These are phyloP conservation scores for Hypericum perforatum DNA, from an alignment of 345 rosid genomes.

Conservation along the genomic window DNA sequence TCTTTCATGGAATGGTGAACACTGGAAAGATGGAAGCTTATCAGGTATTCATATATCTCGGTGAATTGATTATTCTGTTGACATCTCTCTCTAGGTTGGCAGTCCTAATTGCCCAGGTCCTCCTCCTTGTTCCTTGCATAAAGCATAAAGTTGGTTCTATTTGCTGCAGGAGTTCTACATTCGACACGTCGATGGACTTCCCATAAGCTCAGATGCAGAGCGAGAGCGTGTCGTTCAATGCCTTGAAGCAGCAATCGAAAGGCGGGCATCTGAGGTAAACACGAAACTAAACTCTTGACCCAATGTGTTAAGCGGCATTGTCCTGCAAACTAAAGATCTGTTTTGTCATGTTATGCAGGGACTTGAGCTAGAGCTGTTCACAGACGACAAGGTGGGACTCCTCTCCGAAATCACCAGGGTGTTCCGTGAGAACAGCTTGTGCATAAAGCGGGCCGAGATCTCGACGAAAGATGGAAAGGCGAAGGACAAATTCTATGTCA, in stretches of 20 bases:
- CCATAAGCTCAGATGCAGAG: slow-evolving; percentile 45
- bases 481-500: slow-evolving; percentile 40
- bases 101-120: not conserved
- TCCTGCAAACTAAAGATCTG: not conserved
- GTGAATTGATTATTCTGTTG: not conserved
- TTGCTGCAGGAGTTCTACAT: slow-evolving; percentile 51
- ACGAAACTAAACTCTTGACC: not conserved
- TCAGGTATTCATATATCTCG: slow-evolving; percentile 43
- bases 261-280: slow-evolving; percentile 36
- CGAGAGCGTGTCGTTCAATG: slow-evolving; percentile 39
- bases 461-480: slow-evolving; percentile 39
- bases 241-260: slow-evolving; percentile 54
- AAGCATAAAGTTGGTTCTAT: slow-evolving; percentile 6
- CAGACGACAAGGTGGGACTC: slow-evolving; percentile 45
- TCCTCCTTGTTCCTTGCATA: slow-evolving; percentile 9
- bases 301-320: not conserved
- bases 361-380: slow-evolving; percentile 36
- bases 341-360: slow-evolving; percentile 25
- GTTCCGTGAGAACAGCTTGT: slow-evolving; percentile 44
- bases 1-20: slow-evolving; percentile 81
- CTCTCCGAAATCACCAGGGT: slow-evolving; percentile 48
- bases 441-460: slow-evolving; percentile 48
- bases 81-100: no score
- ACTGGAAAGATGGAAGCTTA: slow-evolving; percentile 61
- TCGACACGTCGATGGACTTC: slow-evolving; percentile 55